Base-by-base conservation (phyloP, 331 rosid genomes). In the Telfairia occidentalis region DNA sequence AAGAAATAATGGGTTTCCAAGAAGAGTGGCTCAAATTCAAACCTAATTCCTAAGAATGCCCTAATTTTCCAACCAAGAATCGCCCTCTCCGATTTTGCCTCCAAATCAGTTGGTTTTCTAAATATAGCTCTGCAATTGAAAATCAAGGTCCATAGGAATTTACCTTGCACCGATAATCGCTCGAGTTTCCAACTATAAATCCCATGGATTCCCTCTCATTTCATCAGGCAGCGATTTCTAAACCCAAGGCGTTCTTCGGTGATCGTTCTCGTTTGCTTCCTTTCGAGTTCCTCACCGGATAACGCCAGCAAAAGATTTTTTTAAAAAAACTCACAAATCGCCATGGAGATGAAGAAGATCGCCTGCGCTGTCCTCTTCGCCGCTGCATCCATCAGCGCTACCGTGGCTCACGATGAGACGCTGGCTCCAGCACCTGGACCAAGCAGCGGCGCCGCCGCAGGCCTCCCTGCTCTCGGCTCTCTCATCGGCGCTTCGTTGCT, bases 311-410 rank as follows among this genome's bases (percentile, higher is more conserved):
- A 13, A 37, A 65, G n/a, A n/a, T n/a, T n/a, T n/a, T n/a, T n/a
- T n/a, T n/a, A n/a, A 21, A 21, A 18, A 7, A 32, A 1, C 5
- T 5, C 9, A n/a, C 9, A 54, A 23, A 43, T 29, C 60, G 66
- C 57, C 52, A 83, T 83, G 87, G 89, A 78, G 76, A 83, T 86
- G 85, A 83, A 81, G 85, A 86, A 86, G 82, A 79, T 86, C 5
- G 82, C 79, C 16, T 83, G 84, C 45, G 82, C 81, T 13, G 57
- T 83, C 23, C 78, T 86, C 79, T 69, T 86, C 54, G 82, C 78
- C 2, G 83, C 83, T 3, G 84, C 89, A 70, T 73, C 82, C 10
- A 63, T 86, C 53, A 83, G 81, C 35, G 78, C 78, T 9, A 87
- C 57, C 52, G 60, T 83, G 79, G 87, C 89, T 45, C 23, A 54